These are phyloP conservation scores for Oemleria cerasiformis DNA, from an alignment of 306 rosid genomes.

Conservation along the genomic window DNA sequence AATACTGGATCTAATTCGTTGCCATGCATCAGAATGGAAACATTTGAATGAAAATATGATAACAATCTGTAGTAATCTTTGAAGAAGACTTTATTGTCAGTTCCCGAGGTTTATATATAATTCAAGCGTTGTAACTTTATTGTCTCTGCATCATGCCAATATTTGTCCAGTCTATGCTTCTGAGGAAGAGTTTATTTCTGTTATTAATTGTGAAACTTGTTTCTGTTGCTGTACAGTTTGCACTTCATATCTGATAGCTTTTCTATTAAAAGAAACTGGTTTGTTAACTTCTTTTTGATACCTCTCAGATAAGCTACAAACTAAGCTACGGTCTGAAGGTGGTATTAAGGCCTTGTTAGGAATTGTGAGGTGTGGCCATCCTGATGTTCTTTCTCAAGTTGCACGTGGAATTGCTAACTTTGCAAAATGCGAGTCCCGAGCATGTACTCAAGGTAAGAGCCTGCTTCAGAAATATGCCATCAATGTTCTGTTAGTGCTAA, in stretches of 20 bases:
- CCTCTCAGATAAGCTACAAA: constrained; percentile 68
- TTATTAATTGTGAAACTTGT: not conserved
- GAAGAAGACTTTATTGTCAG: not conserved
- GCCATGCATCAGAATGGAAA: too few relatives aligned
- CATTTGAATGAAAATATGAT: not conserved
- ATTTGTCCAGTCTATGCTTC: not conserved
- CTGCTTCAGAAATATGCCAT: constrained; percentile 5
- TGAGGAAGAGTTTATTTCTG: not conserved
- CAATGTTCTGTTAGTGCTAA: not conserved
- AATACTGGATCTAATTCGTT: too few relatives aligned
- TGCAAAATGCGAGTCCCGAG: constrained; percentile 97
- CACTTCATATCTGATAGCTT: not conserved
- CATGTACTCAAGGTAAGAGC: constrained; percentile 70
- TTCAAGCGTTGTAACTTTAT: not conserved
- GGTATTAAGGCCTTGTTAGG: constrained; percentile 93
- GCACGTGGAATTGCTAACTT: constrained; percentile 98
- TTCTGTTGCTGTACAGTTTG: not conserved
- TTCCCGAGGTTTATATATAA: not conserved
- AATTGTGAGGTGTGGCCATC: constrained; percentile 94
- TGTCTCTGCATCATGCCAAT: not conserved
- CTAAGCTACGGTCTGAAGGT: constrained; percentile 81
- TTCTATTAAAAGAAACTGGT: constrained; percentile 15
- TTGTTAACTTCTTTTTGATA: not conserved
- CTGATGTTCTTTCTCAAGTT: constrained; percentile 97
- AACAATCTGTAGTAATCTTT: not conserved